These are phyloP conservation scores for Lotus japonicus DNA, from an alignment of 306 rosid species.

Conservation along the genomic window DNA sequence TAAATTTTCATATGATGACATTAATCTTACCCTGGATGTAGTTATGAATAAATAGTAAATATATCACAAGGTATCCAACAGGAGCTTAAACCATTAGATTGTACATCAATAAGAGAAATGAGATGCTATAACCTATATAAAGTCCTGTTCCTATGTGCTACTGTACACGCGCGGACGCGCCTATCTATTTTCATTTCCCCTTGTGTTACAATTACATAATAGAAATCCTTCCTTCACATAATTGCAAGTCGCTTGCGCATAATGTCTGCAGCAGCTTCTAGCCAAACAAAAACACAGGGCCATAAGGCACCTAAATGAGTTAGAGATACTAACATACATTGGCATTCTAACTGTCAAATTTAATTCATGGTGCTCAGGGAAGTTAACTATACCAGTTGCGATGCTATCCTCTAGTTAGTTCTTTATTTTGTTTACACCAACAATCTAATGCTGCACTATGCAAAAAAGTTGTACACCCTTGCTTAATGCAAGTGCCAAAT, in stretches of 20 bases:
- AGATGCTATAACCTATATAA: too few relatives aligned
- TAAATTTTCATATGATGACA: too few relatives aligned
- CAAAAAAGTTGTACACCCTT: background rate
- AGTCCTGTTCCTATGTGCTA: too few relatives aligned
- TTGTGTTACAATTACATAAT: too few relatives aligned
- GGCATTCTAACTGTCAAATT: background rate
- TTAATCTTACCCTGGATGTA: too few relatives aligned
- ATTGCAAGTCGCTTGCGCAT: slow-evolving; percentile 65
- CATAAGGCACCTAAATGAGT: slow-evolving; percentile 35
- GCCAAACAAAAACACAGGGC: slow-evolving; percentile 45
- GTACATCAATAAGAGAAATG: too few relatives aligned
- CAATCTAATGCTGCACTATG: too few relatives aligned
- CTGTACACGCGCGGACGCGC: too few relatives aligned
- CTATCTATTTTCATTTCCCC: too few relatives aligned
- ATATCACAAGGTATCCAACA: too few relatives aligned
- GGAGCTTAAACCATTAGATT: background rate
- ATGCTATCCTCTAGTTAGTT: background rate
- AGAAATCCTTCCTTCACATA: slow-evolving; percentile 88
- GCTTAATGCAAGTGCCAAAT: slow-evolving; percentile 6
- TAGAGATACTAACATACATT: background rate
- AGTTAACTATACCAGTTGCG: background rate
- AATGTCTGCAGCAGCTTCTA: slow-evolving; percentile 66
- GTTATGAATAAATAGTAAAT: background rate
- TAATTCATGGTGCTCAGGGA: background rate
- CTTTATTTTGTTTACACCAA: background rate